A percentile compares a stretch with the other conserved stretches of the same genome.
These are phyloP conservation scores for Alliaria petiolata DNA, from an alignment of 345 rosid genomes.

Conservation along the genomic window DNA sequence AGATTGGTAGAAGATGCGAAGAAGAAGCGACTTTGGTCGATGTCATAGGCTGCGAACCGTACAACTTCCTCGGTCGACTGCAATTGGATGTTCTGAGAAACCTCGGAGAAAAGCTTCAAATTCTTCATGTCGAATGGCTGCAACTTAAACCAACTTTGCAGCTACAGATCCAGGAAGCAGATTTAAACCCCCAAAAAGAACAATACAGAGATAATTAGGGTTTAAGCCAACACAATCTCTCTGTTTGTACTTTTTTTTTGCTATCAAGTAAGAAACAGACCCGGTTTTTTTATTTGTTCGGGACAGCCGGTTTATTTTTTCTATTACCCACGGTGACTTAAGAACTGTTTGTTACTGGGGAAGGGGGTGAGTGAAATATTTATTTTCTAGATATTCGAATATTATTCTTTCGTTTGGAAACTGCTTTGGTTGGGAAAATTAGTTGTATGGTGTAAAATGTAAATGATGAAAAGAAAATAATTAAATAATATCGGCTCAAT, in stretches of 20 bases:
- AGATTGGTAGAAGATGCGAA: conserved; percentile 66
- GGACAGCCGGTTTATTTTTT: neutral
- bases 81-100: conserved; percentile 51
- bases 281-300: neutral
- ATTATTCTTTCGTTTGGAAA: no score
- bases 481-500: neutral
- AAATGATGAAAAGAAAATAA: neutral
- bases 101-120: conserved; percentile 62
- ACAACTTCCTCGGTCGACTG: conserved; percentile 52
- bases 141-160: neutral
- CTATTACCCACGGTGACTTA: no score
- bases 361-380: no score
- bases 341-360: no score
- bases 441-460: no score
- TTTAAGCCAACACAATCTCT: conserved; percentile 5
- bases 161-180: conserved; percentile 1
- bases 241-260: neutral
- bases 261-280: neutral
- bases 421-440: neutral
- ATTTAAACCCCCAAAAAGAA: neutral
- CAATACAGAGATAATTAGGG: conserved; percentile 14
- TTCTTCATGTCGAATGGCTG: conserved; percentile 53
- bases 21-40: conserved; percentile 78
- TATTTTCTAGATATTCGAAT: no score
- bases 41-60: conserved; percentile 63